Evolutionary conservation across 1,284 basidiomycete genomes (phyloP).

Genomic region (Moesziomyces sp.): DNA sequence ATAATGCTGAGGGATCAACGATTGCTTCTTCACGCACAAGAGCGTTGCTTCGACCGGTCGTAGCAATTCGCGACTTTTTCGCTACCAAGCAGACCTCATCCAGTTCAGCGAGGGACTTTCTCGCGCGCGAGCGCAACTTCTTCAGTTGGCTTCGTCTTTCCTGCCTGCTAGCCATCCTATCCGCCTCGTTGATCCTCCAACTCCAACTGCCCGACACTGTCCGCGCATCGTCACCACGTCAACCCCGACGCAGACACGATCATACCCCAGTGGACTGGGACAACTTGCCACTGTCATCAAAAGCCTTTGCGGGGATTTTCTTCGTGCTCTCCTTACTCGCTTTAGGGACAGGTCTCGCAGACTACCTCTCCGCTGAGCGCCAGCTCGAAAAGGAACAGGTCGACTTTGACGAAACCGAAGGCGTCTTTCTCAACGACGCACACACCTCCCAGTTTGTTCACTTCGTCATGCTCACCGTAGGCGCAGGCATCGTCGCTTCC

Average conservation of each 20-base stretch:
- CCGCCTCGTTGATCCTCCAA: slow-evolving; percentile 32
- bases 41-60: not conserved
- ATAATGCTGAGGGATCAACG: too few relatives aligned
- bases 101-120: slow-evolving; percentile 32
- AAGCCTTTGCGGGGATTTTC: slow-evolving; percentile 28
- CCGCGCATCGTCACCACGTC: not conserved
- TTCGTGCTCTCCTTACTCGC: slow-evolving; percentile 23
- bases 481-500: slow-evolving; percentile 24
- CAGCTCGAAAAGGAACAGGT: slow-evolving; percentile 41
- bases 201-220: slow-evolving; percentile 24
- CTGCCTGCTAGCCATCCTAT: slow-evolving; percentile 36
- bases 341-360: slow-evolving; percentile 16
- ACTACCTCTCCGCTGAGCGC: slow-evolving; percentile 28
- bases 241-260: not conserved
- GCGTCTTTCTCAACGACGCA: slow-evolving; percentile 37
- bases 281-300: slow-evolving; percentile 19
- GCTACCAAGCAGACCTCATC: slow-evolving; percentile 10
- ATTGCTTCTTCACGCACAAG: not conserved
- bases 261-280: slow-evolving; percentile 19
- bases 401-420: slow-evolving; percentile 45
- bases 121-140: slow-evolving; percentile 41
- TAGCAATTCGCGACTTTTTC: slow-evolving; percentile 7
- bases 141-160: slow-evolving; percentile 39
- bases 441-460: slow-evolving; percentile 27
- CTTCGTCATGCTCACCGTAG: slow-evolving; percentile 27